Evolutionary conservation across 805 yeast genomes (phyloP), one percentile per base, ranked within the genome.

Genomic region (Yarrowia keelungensis): DNA sequence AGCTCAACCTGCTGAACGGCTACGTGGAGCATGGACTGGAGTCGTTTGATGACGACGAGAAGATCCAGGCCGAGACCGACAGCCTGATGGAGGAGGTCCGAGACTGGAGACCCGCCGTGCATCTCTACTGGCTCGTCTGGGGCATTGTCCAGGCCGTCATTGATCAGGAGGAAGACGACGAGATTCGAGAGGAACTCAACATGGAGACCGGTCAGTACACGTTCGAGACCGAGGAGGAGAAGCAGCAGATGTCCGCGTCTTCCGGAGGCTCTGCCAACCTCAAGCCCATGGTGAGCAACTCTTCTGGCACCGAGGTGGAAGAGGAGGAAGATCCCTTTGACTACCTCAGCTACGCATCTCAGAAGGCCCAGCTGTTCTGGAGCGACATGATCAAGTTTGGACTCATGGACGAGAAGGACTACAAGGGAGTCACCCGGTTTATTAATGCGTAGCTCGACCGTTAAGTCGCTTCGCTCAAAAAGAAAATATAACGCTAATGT

Each of bases 91-190:
- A 89, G 73, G 91, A 91, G 71, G 84, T 88, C 39, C 79, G 86
- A 1, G 81, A 82, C 68, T 94, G 98, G 97, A 84, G 97, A 74
- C 87, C 96, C 0, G 81, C 91, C 0, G 94, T 86, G 26, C 89
- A 89, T 61, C 81, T 90, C 10, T 86, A 84, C 75, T 94, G 99
- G 99, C 84, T 89, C 5, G 75, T 93, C 36, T 94, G 99, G 99
- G 98, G 97, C 0, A 83, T 95, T 51, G 84, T 95, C 42, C 97
- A 91, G 76, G 87, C 89, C 72, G 92, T 86, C 16, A 69, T 65
- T 53, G 71, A 73, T 47, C 62, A 73, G 16, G 74, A 76, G 14
- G 75, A 78, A 53, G 85, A 84, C 69, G 85, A 87, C 4, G 74
- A 76, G 56, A 59, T 67, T 68, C 71, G 78, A 69, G 76, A 72